Percentiles rank a stretch among this genome's conserved stretches.
phyloP scores from a whole-genome alignment of 306 rosid species.

The Elaeagnus macrophylla region DNA sequence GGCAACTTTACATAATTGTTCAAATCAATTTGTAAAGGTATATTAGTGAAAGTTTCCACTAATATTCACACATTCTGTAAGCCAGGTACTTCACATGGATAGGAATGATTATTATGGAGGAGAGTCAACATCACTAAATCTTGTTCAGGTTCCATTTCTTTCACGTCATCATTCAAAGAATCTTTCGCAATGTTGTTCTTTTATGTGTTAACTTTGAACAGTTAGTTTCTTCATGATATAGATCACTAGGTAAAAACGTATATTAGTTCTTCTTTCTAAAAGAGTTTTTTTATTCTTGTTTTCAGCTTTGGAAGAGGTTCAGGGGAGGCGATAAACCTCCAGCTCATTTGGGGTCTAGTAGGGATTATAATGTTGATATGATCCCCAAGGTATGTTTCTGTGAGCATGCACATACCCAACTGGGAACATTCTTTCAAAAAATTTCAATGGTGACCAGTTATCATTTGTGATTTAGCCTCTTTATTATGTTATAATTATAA shows the following conservation, averaged over 20 bases:
- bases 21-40: background rate
- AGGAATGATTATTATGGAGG: conserved; percentile 95
- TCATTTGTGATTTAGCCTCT: background rate
- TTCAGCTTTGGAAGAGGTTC: conserved; percentile 64
- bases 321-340: conserved; percentile 46
- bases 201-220: background rate
- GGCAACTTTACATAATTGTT: background rate
- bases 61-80: conserved; percentile 5
- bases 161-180: background rate
- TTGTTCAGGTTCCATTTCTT: conserved; percentile 51
- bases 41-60: background rate
- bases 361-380: conserved; percentile 80
- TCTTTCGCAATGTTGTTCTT: background rate
- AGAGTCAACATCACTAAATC: conserved; percentile 88
- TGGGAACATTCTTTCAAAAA: no score
- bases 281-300: background rate
- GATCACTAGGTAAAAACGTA: background rate
- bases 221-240: conserved; percentile 2
- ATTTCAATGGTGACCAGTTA: no score
- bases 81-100: conserved; percentile 92
- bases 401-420: background rate
- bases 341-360: conserved; percentile 49
- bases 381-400: conserved; percentile 60
- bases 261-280: background rate
- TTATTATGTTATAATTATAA: background rate